Conservation (phyloP, 768 basidiomycete species). For the Dendrothele bispora region DNA sequence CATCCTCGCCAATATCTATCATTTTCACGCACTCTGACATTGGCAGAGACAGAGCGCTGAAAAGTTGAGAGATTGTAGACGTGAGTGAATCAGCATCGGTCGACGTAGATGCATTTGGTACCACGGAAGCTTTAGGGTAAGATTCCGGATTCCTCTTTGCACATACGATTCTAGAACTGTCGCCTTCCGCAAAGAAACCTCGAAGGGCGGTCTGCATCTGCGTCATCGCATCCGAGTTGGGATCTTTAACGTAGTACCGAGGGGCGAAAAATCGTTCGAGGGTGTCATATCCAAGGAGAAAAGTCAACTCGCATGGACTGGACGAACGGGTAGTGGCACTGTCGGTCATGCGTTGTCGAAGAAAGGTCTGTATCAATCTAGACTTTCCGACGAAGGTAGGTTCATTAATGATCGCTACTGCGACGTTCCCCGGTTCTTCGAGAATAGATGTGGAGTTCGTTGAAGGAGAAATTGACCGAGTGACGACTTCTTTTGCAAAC, state of each 20-base stretch:
- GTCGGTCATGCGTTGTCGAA: constrained; percentile 36
- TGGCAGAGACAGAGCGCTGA: constrained; percentile 50
- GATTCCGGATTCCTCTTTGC: constrained; percentile 46
- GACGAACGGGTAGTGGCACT: constrained; percentile 10
- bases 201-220: constrained; percentile 58
- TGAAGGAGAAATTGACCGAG: too few species aligned
- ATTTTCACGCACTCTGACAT: constrained; percentile 53
- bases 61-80: constrained; percentile 26
- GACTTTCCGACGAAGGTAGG: constrained; percentile 90
- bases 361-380: constrained; percentile 49
- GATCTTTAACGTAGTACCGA: constrained; percentile 59
- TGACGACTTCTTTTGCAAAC: constrained; percentile 50
- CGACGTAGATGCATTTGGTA: constrained; percentile 5
- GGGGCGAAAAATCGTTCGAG: constrained; percentile 76
- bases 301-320: constrained; percentile 49
- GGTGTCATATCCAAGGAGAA: constrained; percentile 84
- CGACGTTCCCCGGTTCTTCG: constrained; percentile 46
- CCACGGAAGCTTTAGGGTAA: constrained; percentile 1
- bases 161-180: constrained; percentile 65
- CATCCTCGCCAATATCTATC: constrained; percentile 57
- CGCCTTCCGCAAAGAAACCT: constrained; percentile 58
- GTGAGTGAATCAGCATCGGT: constrained; percentile 22
- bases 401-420: constrained; percentile 81
- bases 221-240: constrained; percentile 31
- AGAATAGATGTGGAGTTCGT: constrained; percentile 6